Percentiles rank a stretch among this genome's conserved stretches.
These are phyloP conservation scores for Pythium guiyangense DNA, from an alignment of 352 stramenopile species.

Conservation along the genomic window DNA sequence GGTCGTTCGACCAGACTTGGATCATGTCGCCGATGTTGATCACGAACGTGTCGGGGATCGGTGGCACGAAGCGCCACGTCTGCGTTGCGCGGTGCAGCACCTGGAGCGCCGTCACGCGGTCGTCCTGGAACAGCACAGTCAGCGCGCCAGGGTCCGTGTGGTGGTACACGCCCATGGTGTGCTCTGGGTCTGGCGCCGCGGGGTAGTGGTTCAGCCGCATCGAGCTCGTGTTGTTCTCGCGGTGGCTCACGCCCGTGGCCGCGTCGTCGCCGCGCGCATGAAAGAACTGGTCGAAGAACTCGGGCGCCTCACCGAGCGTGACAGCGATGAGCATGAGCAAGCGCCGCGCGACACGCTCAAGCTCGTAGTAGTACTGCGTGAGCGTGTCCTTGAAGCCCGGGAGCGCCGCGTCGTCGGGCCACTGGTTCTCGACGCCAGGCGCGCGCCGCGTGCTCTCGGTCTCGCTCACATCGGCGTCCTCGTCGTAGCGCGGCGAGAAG, in stretches of 20 bases:
- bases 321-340: constrained; percentile 34
- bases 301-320: constrained; percentile 19
- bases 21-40: constrained; percentile 62
- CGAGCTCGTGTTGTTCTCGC: constrained; percentile 78
- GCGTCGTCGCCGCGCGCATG: background rate
- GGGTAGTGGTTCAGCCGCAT: constrained; percentile 92
- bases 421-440: constrained; percentile 90
- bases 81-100: constrained; percentile 32
- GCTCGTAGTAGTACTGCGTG: constrained; percentile 21
- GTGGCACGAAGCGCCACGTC: constrained; percentile 33
- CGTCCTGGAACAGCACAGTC: constrained; percentile 45
- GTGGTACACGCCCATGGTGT: constrained; percentile 33
- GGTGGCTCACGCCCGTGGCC: constrained; percentile 29
- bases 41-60: constrained; percentile 32
- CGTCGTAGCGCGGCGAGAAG: too few relatives aligned
- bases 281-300: constrained; percentile 40
- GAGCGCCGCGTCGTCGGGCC: constrained; percentile 37
- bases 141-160: constrained; percentile 50
- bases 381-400: constrained; percentile 56
- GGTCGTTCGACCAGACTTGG: constrained; percentile 46
- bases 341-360: constrained; percentile 27
- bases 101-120: constrained; percentile 38
- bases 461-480: too few relatives aligned
- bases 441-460: too few relatives aligned
- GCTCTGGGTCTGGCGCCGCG: constrained; percentile 18